phyloP scores from a whole-genome alignment of 2,329 filamentous ascomycete genomes.

The Exophiala sp. region DNA sequence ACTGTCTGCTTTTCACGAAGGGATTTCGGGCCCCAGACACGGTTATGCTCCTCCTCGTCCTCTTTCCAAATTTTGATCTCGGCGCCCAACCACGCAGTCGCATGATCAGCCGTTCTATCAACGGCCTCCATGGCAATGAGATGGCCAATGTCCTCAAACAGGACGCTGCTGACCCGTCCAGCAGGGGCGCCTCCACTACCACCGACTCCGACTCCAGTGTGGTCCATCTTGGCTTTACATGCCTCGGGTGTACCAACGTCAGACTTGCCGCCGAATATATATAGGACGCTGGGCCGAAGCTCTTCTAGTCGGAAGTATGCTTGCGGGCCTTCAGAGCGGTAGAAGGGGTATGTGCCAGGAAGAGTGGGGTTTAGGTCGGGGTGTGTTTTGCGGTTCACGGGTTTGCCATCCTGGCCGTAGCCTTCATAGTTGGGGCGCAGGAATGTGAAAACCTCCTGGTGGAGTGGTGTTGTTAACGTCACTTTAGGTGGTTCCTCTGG shows the following conservation, averaged over 20 bases:
- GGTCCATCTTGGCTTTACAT: conserved; percentile 41
- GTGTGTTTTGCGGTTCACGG: conserved; percentile 41
- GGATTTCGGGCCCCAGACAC: conserved; percentile 22
- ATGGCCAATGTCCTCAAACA: conserved; percentile 28
- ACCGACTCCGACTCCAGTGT: conserved; percentile 38
- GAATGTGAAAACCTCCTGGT: conserved; percentile 70
- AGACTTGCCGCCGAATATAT: conserved; percentile 44
- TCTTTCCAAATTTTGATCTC: conserved; percentile 26
- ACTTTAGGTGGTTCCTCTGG: conserved; percentile 54
- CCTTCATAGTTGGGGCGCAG: conserved; percentile 57
- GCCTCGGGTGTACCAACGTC: conserved; percentile 39
- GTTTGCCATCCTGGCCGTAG: conserved; percentile 48
- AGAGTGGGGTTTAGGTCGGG: conserved; percentile 43
- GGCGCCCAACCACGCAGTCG: conserved; percentile 24
- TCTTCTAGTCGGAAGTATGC: conserved; percentile 41
- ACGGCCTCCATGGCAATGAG: conserved; percentile 31
- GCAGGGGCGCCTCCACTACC: conserved; percentile 55
- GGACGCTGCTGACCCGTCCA: conserved; percentile 27
- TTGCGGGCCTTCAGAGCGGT: conserved; percentile 40
- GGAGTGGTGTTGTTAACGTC: conserved; percentile 73
- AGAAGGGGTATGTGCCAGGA: conserved; percentile 39
- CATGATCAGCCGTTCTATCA: conserved; percentile 25
- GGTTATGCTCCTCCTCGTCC: conserved; percentile 25
- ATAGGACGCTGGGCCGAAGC: conserved; percentile 46
- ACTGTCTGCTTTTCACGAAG: conserved; percentile 27